These are phyloP conservation scores for Sporothrix curviconia DNA, from an alignment of 2,329 filamentous ascomycete species.

Conservation along the genomic window DNA sequence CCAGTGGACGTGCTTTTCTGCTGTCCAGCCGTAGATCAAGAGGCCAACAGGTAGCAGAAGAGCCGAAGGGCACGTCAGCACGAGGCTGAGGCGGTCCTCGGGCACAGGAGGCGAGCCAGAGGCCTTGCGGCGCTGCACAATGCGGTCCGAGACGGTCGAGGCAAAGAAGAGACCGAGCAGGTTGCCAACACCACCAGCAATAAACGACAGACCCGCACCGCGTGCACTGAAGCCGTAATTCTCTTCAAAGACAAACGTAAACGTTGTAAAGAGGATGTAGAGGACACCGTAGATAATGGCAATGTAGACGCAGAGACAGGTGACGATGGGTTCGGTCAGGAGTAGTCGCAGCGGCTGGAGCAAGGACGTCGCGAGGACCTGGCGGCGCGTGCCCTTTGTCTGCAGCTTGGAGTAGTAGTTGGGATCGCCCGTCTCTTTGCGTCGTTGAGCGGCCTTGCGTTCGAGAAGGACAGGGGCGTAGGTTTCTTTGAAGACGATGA, in stretches of 20 bases:
- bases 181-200: constrained; percentile 39
- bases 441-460: background rate
- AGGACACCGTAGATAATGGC: constrained; percentile 41
- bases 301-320: constrained; percentile 1
- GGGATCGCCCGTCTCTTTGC: background rate
- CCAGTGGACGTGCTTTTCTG: constrained; percentile 41
- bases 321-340: background rate
- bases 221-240: constrained; percentile 41
- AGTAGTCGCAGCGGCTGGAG: background rate
- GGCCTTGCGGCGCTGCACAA: constrained; percentile 42
- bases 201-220: constrained; percentile 41
- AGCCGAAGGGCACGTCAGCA: constrained; percentile 38
- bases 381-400: background rate
- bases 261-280: constrained; percentile 47
- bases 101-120: constrained; percentile 20
- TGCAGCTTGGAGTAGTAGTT: background rate
- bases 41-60: constrained; percentile 44
- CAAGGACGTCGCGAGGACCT: background rate
- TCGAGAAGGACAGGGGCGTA: background rate
- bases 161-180: constrained; percentile 36
- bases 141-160: constrained; percentile 28
- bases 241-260: constrained; percentile 40
- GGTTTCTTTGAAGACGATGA: background rate
- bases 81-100: constrained; percentile 29
- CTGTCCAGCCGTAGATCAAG: constrained; percentile 48